A percentile compares a stretch with the other conserved stretches of the same genome.
phyloP scores from a whole-genome alignment of 106 monocot genomes.

The Apostasia shenzhenica region DNA sequence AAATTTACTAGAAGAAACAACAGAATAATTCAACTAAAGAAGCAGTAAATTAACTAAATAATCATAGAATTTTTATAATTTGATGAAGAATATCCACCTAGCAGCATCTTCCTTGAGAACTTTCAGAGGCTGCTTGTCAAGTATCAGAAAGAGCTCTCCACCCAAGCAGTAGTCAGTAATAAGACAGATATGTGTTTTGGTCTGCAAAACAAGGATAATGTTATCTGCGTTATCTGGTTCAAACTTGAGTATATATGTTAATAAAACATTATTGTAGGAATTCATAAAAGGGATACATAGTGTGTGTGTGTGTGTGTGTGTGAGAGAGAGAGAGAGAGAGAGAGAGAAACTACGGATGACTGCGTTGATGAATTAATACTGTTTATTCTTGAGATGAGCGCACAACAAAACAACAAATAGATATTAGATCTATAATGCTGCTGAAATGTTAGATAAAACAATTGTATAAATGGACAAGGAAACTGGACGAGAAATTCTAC shows the following conservation, averaged over 20 bases:
- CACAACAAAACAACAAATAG: no score
- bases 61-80: neutral
- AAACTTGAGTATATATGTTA: neutral
- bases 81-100: conserved; percentile 39
- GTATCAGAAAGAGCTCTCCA: conserved; percentile 86
- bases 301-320: no score
- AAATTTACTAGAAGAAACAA: neutral
- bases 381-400: no score
- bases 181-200: conserved; percentile 88
- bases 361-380: no score
- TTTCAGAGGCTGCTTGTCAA: conserved; percentile 86
- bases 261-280: neutral
- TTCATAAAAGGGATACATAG: no score
- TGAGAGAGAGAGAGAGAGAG: no score
- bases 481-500: no score
- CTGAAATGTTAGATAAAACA: no score
- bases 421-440: no score
- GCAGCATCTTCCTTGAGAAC: conserved; percentile 93
- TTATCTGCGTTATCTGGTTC: neutral
- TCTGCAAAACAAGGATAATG: conserved; percentile 50
- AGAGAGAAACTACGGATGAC: no score
- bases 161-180: conserved; percentile 93
- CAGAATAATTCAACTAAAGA: neutral
- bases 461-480: no score
- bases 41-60: neutral